phyloP scores from a whole-genome alignment of 2,329 filamentous ascomycete species.

The Venturia carpophila region DNA sequence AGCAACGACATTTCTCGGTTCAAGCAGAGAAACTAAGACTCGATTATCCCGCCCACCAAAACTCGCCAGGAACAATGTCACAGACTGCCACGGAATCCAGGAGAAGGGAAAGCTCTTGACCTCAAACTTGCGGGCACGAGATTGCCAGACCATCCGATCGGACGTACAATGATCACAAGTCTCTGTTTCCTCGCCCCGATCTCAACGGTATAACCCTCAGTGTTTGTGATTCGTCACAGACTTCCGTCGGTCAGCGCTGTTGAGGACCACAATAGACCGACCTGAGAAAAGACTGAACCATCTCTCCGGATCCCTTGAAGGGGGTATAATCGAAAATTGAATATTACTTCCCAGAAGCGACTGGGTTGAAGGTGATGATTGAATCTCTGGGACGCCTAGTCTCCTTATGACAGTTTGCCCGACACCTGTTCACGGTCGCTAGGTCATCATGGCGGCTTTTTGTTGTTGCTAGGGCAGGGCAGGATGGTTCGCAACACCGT shows the following conservation, averaged over 20 bases:
- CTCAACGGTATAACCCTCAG: background rate
- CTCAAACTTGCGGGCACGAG: background rate
- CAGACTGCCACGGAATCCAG: constrained; percentile 1
- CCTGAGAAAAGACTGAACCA: background rate
- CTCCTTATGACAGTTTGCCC: constrained; percentile 3
- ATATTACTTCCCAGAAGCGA: background rate
- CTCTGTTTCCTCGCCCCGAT: constrained; percentile 2
- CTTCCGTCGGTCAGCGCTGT: background rate
- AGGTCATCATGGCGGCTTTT: constrained; percentile 2
- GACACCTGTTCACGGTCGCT: constrained; percentile 5
- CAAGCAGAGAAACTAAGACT: background rate
- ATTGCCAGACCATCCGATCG: constrained; percentile 15
- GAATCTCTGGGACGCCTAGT: constrained; percentile 1
- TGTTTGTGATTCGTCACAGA: background rate
- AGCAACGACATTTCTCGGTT: background rate
- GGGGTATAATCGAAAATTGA: background rate
- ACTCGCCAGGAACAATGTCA: background rate
- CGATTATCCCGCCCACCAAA: background rate
- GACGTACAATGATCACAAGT: constrained; percentile 11
- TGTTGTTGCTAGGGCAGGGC: constrained; percentile 13
- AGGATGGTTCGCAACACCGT: constrained; percentile 5
- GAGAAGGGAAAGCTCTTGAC: constrained; percentile 2
- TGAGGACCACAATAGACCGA: background rate
- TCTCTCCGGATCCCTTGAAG: background rate
- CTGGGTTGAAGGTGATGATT: constrained; percentile 10